Evolutionary conservation across 2,329 filamentous ascomycete genomes (phyloP).

Genomic region (Colletotrichum sp.): DNA sequence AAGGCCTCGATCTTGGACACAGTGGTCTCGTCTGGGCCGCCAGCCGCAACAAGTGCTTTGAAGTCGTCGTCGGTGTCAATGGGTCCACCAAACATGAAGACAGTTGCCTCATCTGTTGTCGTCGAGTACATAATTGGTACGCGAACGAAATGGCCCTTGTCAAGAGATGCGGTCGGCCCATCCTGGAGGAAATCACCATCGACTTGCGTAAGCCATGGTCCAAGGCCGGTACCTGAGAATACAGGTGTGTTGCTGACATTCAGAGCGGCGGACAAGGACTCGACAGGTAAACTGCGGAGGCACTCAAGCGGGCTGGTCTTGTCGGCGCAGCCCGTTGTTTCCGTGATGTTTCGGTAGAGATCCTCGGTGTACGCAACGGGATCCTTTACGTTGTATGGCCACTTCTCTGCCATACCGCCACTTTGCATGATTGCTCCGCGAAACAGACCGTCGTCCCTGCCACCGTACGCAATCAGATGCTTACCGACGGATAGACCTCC

Average conservation of each 20-base stretch:
- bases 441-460: slow-evolving; percentile 58
- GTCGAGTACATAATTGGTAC: slow-evolving; percentile 68
- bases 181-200: slow-evolving; percentile 46
- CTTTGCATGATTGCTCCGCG: slow-evolving; percentile 54
- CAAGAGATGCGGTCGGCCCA: slow-evolving; percentile 54
- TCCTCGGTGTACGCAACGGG: slow-evolving; percentile 2
- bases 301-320: slow-evolving; percentile 20
- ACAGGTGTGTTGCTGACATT: slow-evolving; percentile 28
- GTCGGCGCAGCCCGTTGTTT: slow-evolving; percentile 11
- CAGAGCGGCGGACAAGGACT: slow-evolving; percentile 32
- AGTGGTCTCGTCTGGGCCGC: neutral
- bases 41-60: neutral
- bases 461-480: slow-evolving; percentile 56
- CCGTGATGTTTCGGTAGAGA: neutral
- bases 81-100: slow-evolving; percentile 38
- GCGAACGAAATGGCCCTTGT: slow-evolving; percentile 63
- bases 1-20: neutral
- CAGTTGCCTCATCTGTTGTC: slow-evolving; percentile 68
- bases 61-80: neutral
- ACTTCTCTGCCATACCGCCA: slow-evolving; percentile 28
- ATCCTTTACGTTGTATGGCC: neutral
- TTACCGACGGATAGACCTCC: slow-evolving; percentile 53
- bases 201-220: slow-evolving; percentile 17
- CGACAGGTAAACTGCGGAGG: slow-evolving; percentile 32
- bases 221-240: neutral